These are phyloP conservation scores for Lachancea cidri DNA, from an alignment of 805 yeast species.

Conservation along the genomic window DNA sequence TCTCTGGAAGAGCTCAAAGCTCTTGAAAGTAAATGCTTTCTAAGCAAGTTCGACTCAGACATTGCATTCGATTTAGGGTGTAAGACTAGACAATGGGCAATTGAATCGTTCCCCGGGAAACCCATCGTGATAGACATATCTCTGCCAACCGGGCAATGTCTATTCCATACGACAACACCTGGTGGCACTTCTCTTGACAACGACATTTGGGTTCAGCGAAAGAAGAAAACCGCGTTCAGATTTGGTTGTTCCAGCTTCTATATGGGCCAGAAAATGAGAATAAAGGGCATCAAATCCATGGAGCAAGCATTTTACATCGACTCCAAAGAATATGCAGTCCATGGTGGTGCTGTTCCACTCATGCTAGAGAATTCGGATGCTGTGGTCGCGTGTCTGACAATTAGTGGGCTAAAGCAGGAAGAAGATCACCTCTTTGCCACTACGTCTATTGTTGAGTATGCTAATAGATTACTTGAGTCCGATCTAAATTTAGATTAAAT, in stretches of 20 bases:
- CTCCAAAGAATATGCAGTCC: slow-evolving; percentile 42
- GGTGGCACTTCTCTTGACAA: slow-evolving; percentile 43
- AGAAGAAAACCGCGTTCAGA: slow-evolving; percentile 44
- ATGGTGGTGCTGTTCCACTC: slow-evolving; percentile 56
- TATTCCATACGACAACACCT: slow-evolving; percentile 39
- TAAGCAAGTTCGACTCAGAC: slow-evolving; percentile 27
- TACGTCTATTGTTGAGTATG: slow-evolving; percentile 15
- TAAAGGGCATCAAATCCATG: slow-evolving; percentile 37
- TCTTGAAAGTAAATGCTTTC: slow-evolving; percentile 10
- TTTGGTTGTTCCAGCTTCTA: slow-evolving; percentile 44
- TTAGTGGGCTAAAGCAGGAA: slow-evolving; percentile 52
- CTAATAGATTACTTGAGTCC: slow-evolving; percentile 9
- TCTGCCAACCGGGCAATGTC: slow-evolving; percentile 39
- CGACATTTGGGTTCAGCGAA: slow-evolving; percentile 49
- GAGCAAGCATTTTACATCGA: slow-evolving; percentile 39
- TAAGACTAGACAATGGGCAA: slow-evolving; percentile 36
- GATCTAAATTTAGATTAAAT: slow-evolving; percentile 18
- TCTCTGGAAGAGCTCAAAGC: slow-evolving; percentile 14
- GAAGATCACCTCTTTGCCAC: slow-evolving; percentile 49
- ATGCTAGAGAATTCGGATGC: slow-evolving; percentile 30
- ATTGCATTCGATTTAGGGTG: slow-evolving; percentile 45
- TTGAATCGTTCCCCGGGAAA: slow-evolving; percentile 26
- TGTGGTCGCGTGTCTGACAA: slow-evolving; percentile 45
- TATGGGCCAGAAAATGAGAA: slow-evolving; percentile 33
- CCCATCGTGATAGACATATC: slow-evolving; percentile 46